phyloP scores from a whole-genome alignment of 108 stramenopile species.

The Tribonema minus region DNA sequence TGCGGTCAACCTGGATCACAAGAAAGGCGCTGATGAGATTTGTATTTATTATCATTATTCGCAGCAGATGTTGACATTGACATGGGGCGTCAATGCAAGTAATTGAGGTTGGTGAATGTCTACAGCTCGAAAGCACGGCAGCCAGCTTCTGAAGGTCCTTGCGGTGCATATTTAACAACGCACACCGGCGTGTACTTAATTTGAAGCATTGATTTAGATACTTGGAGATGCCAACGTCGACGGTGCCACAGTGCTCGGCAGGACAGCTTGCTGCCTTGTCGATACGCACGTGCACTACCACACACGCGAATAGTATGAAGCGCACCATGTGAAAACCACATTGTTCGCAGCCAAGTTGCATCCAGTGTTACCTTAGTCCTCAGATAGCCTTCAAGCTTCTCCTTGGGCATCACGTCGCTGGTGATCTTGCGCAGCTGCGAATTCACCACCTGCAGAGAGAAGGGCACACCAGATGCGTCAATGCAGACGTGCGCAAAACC shows the following conservation, averaged over 20 bases:
- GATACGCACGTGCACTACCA: neutral
- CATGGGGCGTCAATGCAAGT: too few relatives aligned
- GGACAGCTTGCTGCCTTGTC: neutral
- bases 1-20: neutral
- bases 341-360: neutral
- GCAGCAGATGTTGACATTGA: too few relatives aligned
- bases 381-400: neutral
- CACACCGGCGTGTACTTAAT: neutral
- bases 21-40: neutral
- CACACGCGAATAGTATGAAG: neutral
- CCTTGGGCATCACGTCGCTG: neutral
- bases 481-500: too few relatives aligned
- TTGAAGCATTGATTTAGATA: neutral
- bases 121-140: too few relatives aligned
- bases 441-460: neutral
- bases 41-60: too few relatives aligned
- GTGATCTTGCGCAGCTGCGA: neutral
- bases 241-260: neutral
- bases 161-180: neutral
- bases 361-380: neutral
- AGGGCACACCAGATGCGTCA: too few relatives aligned
- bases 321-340: neutral
- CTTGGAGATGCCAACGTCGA: neutral
- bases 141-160: too few relatives aligned
- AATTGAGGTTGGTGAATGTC: too few relatives aligned